Percentiles rank a stretch among this genome's conserved stretches.
Evolutionary conservation across 2,329 filamentous ascomycete species (phyloP).

Genomic region (Trichoderma atrobrunneum): DNA sequence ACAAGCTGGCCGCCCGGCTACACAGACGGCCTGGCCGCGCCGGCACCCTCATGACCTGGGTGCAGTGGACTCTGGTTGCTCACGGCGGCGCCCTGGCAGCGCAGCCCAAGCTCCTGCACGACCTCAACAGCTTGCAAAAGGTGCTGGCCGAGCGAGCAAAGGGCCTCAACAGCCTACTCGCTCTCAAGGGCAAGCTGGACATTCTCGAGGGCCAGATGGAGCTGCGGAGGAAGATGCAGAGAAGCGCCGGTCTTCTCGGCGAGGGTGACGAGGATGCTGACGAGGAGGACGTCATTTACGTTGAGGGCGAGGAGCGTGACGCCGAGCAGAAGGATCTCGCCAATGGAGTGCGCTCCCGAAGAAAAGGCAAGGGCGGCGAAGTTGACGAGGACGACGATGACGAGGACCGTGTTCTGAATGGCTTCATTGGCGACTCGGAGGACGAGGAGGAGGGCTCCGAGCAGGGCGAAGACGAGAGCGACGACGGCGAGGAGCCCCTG

Average conservation of each 20-base stretch:
- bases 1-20: constrained; percentile 81
- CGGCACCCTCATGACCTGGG: constrained; percentile 88
- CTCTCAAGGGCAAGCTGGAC: constrained; percentile 92
- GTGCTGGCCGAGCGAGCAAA: constrained; percentile 84
- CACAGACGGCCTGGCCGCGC: constrained; percentile 85
- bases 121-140: constrained; percentile 74
- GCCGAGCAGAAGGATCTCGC: constrained; percentile 37
- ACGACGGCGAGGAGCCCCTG: constrained; percentile 48
- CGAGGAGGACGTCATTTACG: constrained; percentile 76
- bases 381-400: constrained; percentile 57
- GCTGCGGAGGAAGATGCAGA: constrained; percentile 68
- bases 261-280: constrained; percentile 51
- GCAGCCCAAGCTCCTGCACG: constrained; percentile 77
- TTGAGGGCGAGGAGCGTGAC: constrained; percentile 72
- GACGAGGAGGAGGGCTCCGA: constrained; percentile 51
- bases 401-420: constrained; percentile 55
- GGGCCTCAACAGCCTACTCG: constrained; percentile 76
- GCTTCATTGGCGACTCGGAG: constrained; percentile 57
- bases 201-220: constrained; percentile 90
- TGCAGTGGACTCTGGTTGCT: constrained; percentile 89
- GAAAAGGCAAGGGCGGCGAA: constrained; percentile 51
- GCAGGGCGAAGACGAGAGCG: constrained; percentile 43
- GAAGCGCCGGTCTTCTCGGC: constrained; percentile 33
- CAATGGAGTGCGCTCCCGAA: constrained; percentile 35
- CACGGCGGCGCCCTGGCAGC: constrained; percentile 89